Evolutionary conservation across 129 eudicot genomes (phyloP).

Genomic region (Ambrosia trifida): DNA sequence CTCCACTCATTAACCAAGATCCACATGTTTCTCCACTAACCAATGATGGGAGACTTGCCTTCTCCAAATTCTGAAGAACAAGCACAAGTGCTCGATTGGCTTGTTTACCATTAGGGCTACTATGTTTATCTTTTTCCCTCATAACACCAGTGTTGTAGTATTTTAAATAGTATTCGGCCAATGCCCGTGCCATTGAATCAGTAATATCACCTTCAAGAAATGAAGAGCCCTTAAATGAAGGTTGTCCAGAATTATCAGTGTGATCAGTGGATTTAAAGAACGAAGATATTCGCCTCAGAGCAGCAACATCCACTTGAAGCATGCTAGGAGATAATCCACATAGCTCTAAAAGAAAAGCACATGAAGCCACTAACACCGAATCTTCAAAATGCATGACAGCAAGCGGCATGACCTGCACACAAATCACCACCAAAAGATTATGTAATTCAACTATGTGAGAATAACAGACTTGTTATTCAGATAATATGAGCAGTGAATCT

Average conservation of each 20-base stretch:
- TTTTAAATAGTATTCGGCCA: constrained; percentile 82
- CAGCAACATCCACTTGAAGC: constrained; percentile 80
- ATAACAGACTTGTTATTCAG: constrained; percentile 4
- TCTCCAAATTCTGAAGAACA: constrained; percentile 89
- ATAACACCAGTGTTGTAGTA: constrained; percentile 39
- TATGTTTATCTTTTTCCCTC: constrained; percentile 39
- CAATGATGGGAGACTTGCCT: constrained; percentile 70
- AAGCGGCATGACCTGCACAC: constrained; percentile 72
- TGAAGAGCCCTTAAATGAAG: constrained; percentile 50
- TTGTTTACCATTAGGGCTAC: constrained; percentile 31
- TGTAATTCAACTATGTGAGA: constrained; percentile 16
- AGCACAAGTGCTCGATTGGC: constrained; percentile 70
- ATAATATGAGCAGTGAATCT: constrained; percentile 27
- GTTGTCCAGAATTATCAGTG: constrained; percentile 39
- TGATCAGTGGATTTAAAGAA: constrained; percentile 57
- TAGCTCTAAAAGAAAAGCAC: constrained; percentile 87
- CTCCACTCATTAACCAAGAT: constrained; percentile 79
- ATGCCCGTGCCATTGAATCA: constrained; percentile 79
- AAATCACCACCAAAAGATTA: constrained; percentile 18
- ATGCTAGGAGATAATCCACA: constrained; percentile 84
- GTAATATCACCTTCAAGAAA: constrained; percentile 68
- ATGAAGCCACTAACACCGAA: constrained; percentile 80
- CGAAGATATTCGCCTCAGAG: constrained; percentile 76
- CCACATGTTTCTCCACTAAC: constrained; percentile 73
- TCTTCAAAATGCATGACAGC: constrained; percentile 84